Base-by-base conservation (phyloP, 176 grass and related monocot species). In the Rhipidocladum racemiflorum region DNA sequence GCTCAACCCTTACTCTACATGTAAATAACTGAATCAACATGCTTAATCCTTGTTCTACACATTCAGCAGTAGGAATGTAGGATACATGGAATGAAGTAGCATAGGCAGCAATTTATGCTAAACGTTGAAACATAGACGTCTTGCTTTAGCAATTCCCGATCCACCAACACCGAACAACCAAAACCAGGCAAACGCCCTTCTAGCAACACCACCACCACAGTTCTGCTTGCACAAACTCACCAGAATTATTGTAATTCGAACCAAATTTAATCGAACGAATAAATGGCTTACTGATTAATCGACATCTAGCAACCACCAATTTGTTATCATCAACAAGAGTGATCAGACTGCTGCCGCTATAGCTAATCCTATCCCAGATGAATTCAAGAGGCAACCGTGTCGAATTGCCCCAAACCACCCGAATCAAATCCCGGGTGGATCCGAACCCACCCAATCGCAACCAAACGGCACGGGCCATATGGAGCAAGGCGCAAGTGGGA, bases 351-450 rank as follows among this genome's bases (percentile, higher is more conserved):
- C 35, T 5, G 35, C 73, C 35, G 56, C 34, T 3, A 18, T 15
- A 15, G 53, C 51, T 43, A 9, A 18, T 9, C 35, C 36, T 44
- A n/a, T 55, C 7, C 21, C 21, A 23, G 2, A 55, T 55, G 53
- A n/a, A 55, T 55, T 55, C 53, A 10, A 55, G 53, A 62, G 29
- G 27, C 59, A 30, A 15, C 25, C 27, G 30, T 14, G 54, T 39
- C 21, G 21, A 68, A n/a, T 18, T 45, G 46, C 60, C 46, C 28
- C 23, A 67, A 54, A 34, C 67, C 66, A 24, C 54, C 34, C 28
- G 78, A 60, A 61, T 67, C 54, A 49, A 61, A 57, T 72, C 68
- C 65, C 32, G 30, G 15, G 44, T 44, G 57, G 70, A 74, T 83
- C 50, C 70, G 18, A 53, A 83, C 44, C 44, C 69, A 16, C 59